Conservation (phyloP, 768 basidiomycete species). For the Tricholomella constricta region DNA sequence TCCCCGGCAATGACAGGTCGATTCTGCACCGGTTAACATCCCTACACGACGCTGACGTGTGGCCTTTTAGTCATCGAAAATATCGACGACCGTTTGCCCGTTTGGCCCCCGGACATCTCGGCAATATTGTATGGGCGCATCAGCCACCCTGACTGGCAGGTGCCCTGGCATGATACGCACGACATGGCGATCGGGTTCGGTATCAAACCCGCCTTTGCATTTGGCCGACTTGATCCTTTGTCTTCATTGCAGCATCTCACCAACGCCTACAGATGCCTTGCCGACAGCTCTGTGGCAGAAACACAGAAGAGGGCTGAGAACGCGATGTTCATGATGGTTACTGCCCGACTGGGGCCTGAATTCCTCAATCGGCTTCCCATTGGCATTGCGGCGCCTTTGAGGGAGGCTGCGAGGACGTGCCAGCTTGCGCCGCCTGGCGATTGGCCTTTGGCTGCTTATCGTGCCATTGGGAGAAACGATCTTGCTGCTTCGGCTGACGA, state of each 20-base stretch:
- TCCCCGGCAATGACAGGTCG: slow-evolving; percentile 43
- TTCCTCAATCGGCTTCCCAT: slow-evolving; percentile 62
- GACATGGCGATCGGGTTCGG: slow-evolving; percentile 50
- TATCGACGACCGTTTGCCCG: slow-evolving; percentile 71
- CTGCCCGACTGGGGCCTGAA: slow-evolving; percentile 43
- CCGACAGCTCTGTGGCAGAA: slow-evolving; percentile 51
- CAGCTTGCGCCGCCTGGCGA: slow-evolving; percentile 74
- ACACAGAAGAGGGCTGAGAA: slow-evolving; percentile 68
- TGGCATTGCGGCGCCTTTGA: slow-evolving; percentile 74
- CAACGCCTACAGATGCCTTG: slow-evolving; percentile 56
- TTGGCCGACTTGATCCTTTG: slow-evolving; percentile 64
- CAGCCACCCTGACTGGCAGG: slow-evolving; percentile 70
- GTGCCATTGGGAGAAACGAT: slow-evolving; percentile 73
- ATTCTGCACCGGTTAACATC: slow-evolving; percentile 15
- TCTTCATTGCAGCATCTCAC: slow-evolving; percentile 54
- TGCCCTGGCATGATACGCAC: slow-evolving; percentile 52
- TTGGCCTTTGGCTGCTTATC: slow-evolving; percentile 73
- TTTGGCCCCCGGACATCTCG: slow-evolving; percentile 78
- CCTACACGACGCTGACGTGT: slow-evolving; percentile 11
- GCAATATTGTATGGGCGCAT: slow-evolving; percentile 62
- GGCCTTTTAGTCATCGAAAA: slow-evolving; percentile 40
- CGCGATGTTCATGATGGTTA: slow-evolving; percentile 59
- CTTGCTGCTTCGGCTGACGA: slow-evolving; percentile 64
- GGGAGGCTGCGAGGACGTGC: slow-evolving; percentile 84
- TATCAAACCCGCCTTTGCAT: slow-evolving; percentile 57